Evolutionary conservation across 257 asterid species (phyloP).

Genomic region (Fraxinus anomala): DNA sequence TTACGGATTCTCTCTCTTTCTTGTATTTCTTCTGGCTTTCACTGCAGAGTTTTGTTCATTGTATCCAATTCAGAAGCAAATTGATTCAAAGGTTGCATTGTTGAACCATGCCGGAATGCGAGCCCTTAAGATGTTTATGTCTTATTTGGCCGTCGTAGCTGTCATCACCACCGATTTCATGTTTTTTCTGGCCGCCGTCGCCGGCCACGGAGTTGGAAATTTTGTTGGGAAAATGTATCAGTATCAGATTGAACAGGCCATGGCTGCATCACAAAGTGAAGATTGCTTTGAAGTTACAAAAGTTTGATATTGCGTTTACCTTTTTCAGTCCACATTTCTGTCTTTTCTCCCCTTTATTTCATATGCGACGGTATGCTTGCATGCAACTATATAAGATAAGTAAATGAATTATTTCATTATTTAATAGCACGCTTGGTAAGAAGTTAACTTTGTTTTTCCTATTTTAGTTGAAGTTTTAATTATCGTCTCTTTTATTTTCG

Average conservation of each 20-base stretch:
- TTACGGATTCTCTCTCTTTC: slow-evolving; percentile 24
- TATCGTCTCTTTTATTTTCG: too few species aligned
- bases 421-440: neutral
- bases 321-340: slow-evolving; percentile 5
- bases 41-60: slow-evolving; percentile 34
- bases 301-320: slow-evolving; percentile 5
- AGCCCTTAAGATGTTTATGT: slow-evolving; percentile 34
- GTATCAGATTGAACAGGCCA: slow-evolving; percentile 15
- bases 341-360: neutral
- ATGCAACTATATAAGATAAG: neutral
- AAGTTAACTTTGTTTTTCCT: neutral
- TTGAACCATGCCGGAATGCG: slow-evolving; percentile 22
- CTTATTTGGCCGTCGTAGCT: slow-evolving; percentile 28
- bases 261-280: neutral
- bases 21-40: slow-evolving; percentile 29
- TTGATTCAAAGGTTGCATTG: slow-evolving; percentile 3
- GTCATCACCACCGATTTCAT: slow-evolving; percentile 29
- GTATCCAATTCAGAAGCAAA: slow-evolving; percentile 12
- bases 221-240: slow-evolving; percentile 36
- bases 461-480: too few species aligned
- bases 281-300: neutral
- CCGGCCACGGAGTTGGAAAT: slow-evolving; percentile 60
- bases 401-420: too few species aligned
- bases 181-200: slow-evolving; percentile 38
- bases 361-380: neutral